Conservation (phyloP, 306 rosid species). For the Pterocarpus macrocarpus region DNA sequence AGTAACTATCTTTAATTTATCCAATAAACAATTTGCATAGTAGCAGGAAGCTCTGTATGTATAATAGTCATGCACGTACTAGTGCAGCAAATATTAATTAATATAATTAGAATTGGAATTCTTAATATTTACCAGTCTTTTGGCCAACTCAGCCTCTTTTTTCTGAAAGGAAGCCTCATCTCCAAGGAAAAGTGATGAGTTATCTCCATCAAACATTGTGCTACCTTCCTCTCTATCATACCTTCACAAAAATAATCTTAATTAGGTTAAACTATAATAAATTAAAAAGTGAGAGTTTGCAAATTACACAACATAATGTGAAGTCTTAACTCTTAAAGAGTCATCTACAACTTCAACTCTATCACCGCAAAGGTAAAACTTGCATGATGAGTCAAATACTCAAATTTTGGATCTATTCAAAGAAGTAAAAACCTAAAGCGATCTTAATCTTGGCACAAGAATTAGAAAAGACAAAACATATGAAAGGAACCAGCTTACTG, state of each 20-base stretch:
- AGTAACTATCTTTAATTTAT: slow-evolving; percentile 28
- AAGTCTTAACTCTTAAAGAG: not conserved
- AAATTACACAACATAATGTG: slow-evolving; percentile 22
- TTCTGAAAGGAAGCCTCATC: slow-evolving; percentile 94
- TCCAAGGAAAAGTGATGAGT: slow-evolving; percentile 79
- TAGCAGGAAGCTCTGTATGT: slow-evolving; percentile 8
- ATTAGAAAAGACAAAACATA: slow-evolving; percentile 1
- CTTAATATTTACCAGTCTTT: slow-evolving; percentile 76
- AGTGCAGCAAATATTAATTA: slow-evolving; percentile 31
- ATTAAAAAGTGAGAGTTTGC: not conserved
- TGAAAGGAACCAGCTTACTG: slow-evolving; percentile 9
- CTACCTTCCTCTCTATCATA: slow-evolving; percentile 98
- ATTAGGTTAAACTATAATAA: slow-evolving; percentile 41
- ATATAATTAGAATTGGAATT: slow-evolving; percentile 9
- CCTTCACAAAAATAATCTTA: slow-evolving; percentile 59
- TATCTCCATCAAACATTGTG: slow-evolving; percentile 80
- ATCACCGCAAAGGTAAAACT: slow-evolving; percentile 28
- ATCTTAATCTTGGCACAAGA: not conserved
- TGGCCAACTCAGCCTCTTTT: slow-evolving; percentile 98
- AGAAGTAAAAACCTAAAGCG: slow-evolving; percentile 18
- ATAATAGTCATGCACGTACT: slow-evolving; percentile 21
- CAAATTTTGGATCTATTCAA: slow-evolving; percentile 12
- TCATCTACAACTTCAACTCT: slow-evolving; percentile 21
- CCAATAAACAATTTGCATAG: slow-evolving; percentile 15
- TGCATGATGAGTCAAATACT: slow-evolving; percentile 19